Base-by-base conservation (phyloP, 2,329 filamentous ascomycete species). In the Aureobasidium namibiae region DNA sequence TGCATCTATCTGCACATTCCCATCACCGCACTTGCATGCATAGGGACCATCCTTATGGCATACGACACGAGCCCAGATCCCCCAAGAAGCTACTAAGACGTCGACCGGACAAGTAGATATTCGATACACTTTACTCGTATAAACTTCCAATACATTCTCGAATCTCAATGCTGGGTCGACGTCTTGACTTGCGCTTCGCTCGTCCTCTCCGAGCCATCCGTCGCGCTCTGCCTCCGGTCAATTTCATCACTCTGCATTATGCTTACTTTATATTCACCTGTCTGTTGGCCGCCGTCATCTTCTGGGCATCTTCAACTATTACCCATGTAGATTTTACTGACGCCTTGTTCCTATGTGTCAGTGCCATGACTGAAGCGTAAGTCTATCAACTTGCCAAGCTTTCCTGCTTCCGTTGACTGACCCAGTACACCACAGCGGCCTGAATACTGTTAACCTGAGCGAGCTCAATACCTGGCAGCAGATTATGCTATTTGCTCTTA, bases 401-500 rank as follows among this genome's bases (percentile, higher is more conserved):
- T 26, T 34, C 48, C 13, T 52, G n/a, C 13, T 6, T 33, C 46
- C 46, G 46, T 16, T 11, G 2, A 33, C 21, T 14, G 31, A 33
- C 48, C 13, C 44, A 3, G 21, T 33, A 2, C 1, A 10, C n/a
- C 4, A 23, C 16, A 67, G 66, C 7, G 87, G 87, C 0, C 74
- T 89, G 60, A 89, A 88, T 65, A 87, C 85, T 1, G 80, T 84
- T 64, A 83, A 86, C 66, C 72, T 89, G 24, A 85, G 81, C 59
- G 74, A 77, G 29, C 67, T 89, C 66, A 88, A 83, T 39, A 85
- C 81, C 0, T 86, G 84, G 67, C 87, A 90, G 69, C 87, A 90
- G 68, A 73, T 82, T 29, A 71, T 87, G 39, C 75, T 90, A 10
- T 87, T 85, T 65, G 61, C 85, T 3, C 74, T 88, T 42, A 85